phyloP scores from a whole-genome alignment of 2,329 filamentous ascomycete species.

The Cordyceps cateniannulata region DNA sequence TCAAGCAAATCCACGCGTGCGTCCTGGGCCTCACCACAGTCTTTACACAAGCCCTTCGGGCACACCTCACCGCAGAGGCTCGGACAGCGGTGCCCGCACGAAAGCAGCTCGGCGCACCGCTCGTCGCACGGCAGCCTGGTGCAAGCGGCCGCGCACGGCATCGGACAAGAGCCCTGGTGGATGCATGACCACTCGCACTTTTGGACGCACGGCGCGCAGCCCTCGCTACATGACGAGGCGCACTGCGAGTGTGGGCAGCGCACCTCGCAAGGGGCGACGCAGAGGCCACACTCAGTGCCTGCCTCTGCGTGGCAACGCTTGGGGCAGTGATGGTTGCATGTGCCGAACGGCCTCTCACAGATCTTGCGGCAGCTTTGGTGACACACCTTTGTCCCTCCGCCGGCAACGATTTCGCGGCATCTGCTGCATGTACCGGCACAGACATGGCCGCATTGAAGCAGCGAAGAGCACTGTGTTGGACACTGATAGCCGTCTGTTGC shows the following conservation, averaged over 20 bases:
- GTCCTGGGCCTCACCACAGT: conserved; percentile 37
- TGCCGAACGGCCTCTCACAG: conserved; percentile 44
- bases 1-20: conserved; percentile 49
- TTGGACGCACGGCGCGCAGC: conserved; percentile 54
- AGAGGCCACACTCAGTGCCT: conserved; percentile 34
- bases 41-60: conserved; percentile 49
- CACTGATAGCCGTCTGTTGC: conserved; percentile 11
- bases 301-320: conserved; percentile 15
- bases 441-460: conserved; percentile 34
- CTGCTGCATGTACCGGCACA: conserved; percentile 15
- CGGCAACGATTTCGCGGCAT: conserved; percentile 16
- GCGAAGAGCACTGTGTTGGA: conserved; percentile 19
- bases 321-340: conserved; percentile 52
- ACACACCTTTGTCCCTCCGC: neutral
- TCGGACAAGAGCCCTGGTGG: conserved; percentile 39
- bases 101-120: conserved; percentile 46
- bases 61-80: conserved; percentile 59
- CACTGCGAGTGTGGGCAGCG: conserved; percentile 52
- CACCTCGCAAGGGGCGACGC: conserved; percentile 51
- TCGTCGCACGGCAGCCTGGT: conserved; percentile 56
- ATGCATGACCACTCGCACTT: conserved; percentile 45
- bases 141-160: conserved; percentile 60
- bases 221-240: conserved; percentile 43
- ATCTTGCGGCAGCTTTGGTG: conserved; percentile 31
- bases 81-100: conserved; percentile 56